A percentile compares a stretch with the other conserved stretches of the same genome.
Conservation (phyloP, 225 moss, liverwort and hornwort genomes). For the Physcomitrellopsis africana region DNA sequence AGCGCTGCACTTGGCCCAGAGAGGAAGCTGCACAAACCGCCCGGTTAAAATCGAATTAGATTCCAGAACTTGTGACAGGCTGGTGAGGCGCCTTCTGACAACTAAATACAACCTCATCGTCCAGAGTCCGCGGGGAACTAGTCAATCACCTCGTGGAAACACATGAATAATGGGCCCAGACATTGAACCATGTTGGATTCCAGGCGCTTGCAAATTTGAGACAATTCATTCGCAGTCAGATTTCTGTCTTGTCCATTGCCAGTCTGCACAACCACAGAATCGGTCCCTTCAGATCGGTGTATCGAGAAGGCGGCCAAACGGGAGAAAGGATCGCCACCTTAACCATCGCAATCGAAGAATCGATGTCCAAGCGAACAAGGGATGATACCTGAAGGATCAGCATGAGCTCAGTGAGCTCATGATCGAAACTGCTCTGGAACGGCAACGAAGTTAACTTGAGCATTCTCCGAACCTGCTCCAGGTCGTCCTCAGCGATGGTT, state of each 20-base stretch:
- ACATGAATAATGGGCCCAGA: constrained; percentile 41
- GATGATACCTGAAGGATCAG: constrained; percentile 36
- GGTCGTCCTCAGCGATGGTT: constrained; percentile 33
- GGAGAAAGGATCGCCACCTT: not conserved
- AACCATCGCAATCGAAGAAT: not conserved
- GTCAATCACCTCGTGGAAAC: constrained; percentile 47
- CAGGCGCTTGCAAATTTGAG: constrained; percentile 42
- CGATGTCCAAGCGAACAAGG: not conserved
- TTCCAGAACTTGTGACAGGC: too few species aligned
- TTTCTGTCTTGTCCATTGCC: not conserved
- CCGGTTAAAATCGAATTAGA: not conserved
- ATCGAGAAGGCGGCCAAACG: not conserved
- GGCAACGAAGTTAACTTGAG: constrained; percentile 50
- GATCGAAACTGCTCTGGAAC: constrained; percentile 34
- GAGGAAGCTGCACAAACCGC: constrained; percentile 41
- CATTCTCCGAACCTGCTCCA: constrained; percentile 43
- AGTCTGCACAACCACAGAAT: constrained; percentile 25
- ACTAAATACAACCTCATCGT: not conserved
- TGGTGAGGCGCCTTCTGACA: not conserved
- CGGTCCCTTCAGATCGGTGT: not conserved
- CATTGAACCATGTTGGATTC: constrained; percentile 44
- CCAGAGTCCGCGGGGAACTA: not conserved
- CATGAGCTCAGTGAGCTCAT: constrained; percentile 39
- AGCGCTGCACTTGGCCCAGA: constrained; percentile 54
- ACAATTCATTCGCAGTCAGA: constrained; percentile 36